phyloP scores from a whole-genome alignment of 2,329 filamentous ascomycete genomes.

The Sclerotinia borealis region DNA sequence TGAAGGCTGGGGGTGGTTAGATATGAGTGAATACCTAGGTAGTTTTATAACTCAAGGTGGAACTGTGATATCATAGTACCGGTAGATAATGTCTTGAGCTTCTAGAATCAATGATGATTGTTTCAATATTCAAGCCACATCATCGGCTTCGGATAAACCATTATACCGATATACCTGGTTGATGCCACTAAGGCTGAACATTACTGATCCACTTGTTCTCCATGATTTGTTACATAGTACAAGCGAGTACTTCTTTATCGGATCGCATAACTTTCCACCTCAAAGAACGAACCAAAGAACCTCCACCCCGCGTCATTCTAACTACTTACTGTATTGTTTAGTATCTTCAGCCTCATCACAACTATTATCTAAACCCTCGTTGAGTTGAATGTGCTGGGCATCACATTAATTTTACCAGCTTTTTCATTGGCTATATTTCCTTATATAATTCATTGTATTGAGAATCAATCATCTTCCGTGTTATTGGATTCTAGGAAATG shows the following conservation, averaged over 20 bases:
- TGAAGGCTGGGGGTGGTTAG: not conserved
- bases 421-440: not conserved
- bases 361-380: not conserved
- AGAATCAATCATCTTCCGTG: conserved; percentile 4
- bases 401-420: not conserved
- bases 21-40: not conserved
- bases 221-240: conserved; percentile 7
- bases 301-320: not conserved
- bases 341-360: conserved; percentile 1
- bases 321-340: not conserved
- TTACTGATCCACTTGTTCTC: not conserved
- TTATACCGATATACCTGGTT: not conserved
- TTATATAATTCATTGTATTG: not conserved
- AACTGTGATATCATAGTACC: not conserved
- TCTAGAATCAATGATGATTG: not conserved
- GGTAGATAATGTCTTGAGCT: not conserved
- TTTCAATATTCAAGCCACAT: conserved; percentile 1
- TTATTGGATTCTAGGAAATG: conserved; percentile 25
- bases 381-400: not conserved
- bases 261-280: conserved; percentile 8
- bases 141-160: conserved; percentile 2
- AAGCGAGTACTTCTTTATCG: conserved; percentile 11
- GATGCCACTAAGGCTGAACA: conserved; percentile 11
- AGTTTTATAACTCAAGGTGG: not conserved
- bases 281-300: not conserved